phyloP scores from a whole-genome alignment of 78 protist species.

The Isochrysis galbana region DNA sequence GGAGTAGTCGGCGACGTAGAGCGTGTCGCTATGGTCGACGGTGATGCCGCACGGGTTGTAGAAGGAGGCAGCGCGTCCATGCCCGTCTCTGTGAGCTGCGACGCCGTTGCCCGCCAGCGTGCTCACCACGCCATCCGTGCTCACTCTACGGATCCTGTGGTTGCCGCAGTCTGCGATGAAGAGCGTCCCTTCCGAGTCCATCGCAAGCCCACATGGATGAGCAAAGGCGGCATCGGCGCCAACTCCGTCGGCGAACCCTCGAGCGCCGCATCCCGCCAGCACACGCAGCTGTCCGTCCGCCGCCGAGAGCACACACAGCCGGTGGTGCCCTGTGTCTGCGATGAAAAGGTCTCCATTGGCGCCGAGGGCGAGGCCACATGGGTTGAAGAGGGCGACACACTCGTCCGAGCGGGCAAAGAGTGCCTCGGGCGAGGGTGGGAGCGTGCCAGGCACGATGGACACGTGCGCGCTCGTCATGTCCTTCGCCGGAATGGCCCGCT shows the following conservation, averaged over 20 bases:
- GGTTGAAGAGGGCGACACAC: conserved; percentile 7
- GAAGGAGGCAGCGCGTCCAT: not conserved
- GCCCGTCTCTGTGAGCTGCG: conserved; percentile 1
- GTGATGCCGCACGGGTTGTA: conserved; percentile 12
- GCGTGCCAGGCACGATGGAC: no score
- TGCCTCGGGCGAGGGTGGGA: not conserved
- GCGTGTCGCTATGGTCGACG: not conserved
- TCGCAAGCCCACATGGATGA: not conserved
- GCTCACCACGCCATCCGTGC: not conserved
- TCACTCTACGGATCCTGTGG: not conserved
- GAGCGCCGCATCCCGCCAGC: not conserved
- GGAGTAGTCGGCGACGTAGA: conserved; percentile 16
- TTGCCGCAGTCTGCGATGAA: not conserved
- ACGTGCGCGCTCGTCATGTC: no score
- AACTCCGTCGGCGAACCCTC: not conserved
- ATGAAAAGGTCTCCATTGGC: not conserved
- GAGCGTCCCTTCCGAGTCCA: not conserved
- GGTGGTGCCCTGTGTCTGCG: conserved; percentile 1
- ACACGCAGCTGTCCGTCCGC: not conserved
- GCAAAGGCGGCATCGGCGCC: not conserved
- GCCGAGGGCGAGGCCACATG: not conserved
- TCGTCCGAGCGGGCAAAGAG: not conserved
- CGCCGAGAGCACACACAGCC: not conserved
- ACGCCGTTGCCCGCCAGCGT: not conserved
- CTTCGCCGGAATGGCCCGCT: no score